Evolutionary conservation across 768 basidiomycete species (phyloP).

Genomic region (Lentinus tigrinus): DNA sequence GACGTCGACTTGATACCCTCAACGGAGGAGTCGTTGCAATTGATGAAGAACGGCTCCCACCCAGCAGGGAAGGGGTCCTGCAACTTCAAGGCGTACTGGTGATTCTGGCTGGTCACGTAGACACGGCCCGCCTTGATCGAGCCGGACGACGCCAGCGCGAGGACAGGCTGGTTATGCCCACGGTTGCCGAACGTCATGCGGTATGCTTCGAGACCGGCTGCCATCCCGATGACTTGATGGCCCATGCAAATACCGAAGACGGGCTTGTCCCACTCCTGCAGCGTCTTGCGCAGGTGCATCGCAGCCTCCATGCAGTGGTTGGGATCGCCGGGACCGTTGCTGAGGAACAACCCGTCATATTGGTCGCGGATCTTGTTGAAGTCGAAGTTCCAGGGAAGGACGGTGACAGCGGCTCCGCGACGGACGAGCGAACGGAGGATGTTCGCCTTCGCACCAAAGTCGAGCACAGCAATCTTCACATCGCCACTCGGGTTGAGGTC

Average conservation of each 20-base stretch:
- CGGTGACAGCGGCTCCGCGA: slow-evolving; percentile 89
- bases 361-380: slow-evolving; percentile 90
- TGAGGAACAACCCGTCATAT: slow-evolving; percentile 92
- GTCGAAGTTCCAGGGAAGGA: slow-evolving; percentile 96
- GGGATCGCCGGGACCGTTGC: slow-evolving; percentile 97
- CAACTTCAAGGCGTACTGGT: slow-evolving; percentile 94
- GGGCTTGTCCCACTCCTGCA: slow-evolving; percentile 89
- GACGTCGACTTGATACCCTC: slow-evolving; percentile 96
- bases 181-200: slow-evolving; percentile 99
- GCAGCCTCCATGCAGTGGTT: slow-evolving; percentile 85
- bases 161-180: slow-evolving; percentile 97
- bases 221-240: slow-evolving; percentile 96
- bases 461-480: slow-evolving; percentile 91
- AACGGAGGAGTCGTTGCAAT: slow-evolving; percentile 98
- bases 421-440: slow-evolving; percentile 91
- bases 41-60: slow-evolving; percentile 99
- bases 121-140: slow-evolving; percentile 95
- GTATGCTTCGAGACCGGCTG: slow-evolving; percentile 94
- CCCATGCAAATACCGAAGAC: slow-evolving; percentile 99
- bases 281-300: slow-evolving; percentile 72
- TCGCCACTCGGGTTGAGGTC: slow-evolving; percentile 83
- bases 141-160: slow-evolving; percentile 90
- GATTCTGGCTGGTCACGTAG: slow-evolving; percentile 98
- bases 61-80: slow-evolving; percentile 94
- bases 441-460: slow-evolving; percentile 98